These are phyloP conservation scores for Monosporozyma yasuniensis DNA, from an alignment of 805 yeast species.

Conservation along the genomic window DNA sequence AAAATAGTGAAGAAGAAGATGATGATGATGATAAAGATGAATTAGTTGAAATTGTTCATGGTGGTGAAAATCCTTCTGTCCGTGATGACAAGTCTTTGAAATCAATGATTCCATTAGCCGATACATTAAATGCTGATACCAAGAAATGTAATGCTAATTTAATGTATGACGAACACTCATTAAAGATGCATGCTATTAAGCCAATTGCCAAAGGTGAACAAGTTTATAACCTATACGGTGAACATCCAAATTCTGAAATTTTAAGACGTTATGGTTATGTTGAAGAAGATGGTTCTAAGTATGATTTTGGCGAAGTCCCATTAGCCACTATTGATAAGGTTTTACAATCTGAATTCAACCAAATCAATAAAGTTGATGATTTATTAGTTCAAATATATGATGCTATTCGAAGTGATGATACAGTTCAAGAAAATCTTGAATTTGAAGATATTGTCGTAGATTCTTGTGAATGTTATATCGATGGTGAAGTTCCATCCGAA, in stretches of 20 bases:
- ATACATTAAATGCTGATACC: constrained; percentile 81
- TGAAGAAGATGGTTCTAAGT: constrained; percentile 59
- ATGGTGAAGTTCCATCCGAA: constrained; percentile 56
- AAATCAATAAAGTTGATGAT: constrained; percentile 24
- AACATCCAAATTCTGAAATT: constrained; percentile 84
- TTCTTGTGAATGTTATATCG: constrained; percentile 51
- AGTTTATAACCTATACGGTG: constrained; percentile 81
- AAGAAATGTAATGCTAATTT: constrained; percentile 65
- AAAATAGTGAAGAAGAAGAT: constrained; percentile 29
- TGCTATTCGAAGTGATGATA: constrained; percentile 20
- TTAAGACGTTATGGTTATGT: constrained; percentile 88
- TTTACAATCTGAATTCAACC: constrained; percentile 23
- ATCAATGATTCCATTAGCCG: constrained; percentile 92
- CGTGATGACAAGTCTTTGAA: constrained; percentile 42
- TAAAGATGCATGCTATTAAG: constrained; percentile 66
- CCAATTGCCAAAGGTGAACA: constrained; percentile 60
- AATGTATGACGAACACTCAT: constrained; percentile 36
- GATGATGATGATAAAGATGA: constrained; percentile 34
- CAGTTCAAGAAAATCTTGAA: constrained; percentile 30
- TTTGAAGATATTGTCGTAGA: constrained; percentile 40
- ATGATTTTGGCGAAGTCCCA: constrained; percentile 74
- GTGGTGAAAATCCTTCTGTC: constrained; percentile 14
- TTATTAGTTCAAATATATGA: constrained; percentile 30
- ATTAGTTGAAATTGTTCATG: constrained; percentile 4
- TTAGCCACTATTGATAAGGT: constrained; percentile 29